Base-by-base conservation (phyloP, 2,329 filamentous ascomycete species). In the Colletotrichum graminicola region DNA sequence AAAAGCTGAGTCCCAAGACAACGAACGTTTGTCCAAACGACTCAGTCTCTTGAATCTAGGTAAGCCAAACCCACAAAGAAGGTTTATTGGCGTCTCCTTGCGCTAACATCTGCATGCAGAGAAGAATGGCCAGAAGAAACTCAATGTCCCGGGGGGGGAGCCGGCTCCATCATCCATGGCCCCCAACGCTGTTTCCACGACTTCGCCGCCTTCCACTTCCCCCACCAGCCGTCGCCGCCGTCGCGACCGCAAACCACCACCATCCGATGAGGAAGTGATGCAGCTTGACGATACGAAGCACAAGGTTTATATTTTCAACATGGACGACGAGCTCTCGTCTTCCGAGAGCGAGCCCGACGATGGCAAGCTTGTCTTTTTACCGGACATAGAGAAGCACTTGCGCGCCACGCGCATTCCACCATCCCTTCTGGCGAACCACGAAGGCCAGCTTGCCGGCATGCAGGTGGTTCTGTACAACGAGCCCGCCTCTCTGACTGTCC, bases 231-330 rank as follows among this genome's bases (percentile, higher is more conserved):
- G 67, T 51, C 60, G 70, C 55, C 52, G 71, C 73, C 62, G 61
- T 74, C 55, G 66, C 75, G 59, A 74, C 73, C 63, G 49, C 62
- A 59, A 55, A 54, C 52, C 62, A 11, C 55, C 49, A 10, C 36
- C 62, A 21, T 63, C 75, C 59, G 78, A 78, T 26, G 83, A 89
- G 73, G 92, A 94, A 75, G 78, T 81, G 67, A 98, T 98, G 95
- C 88, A 92, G 68, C 80, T 98, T 72, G 95, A 98, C 82, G 92
- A 97, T 81, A 92, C 93, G 41, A 93, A 93, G 77, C 87, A 97
- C 83, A 93, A 92, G 78, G 90, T 98, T 72, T 98, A 96, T 85
- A 94, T 99, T 76, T 92, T 95, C 84, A 91, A 97, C 81, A 86
- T 99, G 12, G 94, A 97, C 78, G 92, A 92, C 76, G 95, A 98